Percentiles rank a stretch among this genome's conserved stretches.
phyloP scores from a whole-genome alignment of 495 filamentous ascomycete species.

The Talaromyces proteolyticus region DNA sequence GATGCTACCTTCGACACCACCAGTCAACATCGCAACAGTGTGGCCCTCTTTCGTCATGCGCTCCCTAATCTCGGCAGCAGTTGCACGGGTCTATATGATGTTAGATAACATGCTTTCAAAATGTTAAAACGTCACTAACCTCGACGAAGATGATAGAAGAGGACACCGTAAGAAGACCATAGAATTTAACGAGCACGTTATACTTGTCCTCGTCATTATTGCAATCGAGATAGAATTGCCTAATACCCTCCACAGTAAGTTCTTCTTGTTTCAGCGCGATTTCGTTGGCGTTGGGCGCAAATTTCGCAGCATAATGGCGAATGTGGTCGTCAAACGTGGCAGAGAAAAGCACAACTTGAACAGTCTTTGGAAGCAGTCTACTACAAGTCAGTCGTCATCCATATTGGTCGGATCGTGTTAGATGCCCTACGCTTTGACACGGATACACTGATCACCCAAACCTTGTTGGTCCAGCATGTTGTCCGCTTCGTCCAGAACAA shows the following conservation, averaged over 20 bases:
- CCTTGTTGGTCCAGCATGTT: constrained; percentile 96
- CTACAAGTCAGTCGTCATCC: constrained; percentile 8
- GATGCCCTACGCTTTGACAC: constrained; percentile 71
- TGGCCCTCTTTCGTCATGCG: constrained; percentile 88
- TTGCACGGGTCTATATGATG: constrained; percentile 60
- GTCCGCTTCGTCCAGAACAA: constrained; percentile 91
- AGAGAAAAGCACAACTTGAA: constrained; percentile 90
- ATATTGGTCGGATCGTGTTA: neutral
- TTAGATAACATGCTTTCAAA: constrained; percentile 4
- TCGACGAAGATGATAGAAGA: constrained; percentile 97
- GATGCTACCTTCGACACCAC: constrained; percentile 73
- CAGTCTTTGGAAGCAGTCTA: constrained; percentile 60
- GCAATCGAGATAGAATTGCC: constrained; percentile 94
- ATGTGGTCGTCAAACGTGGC: constrained; percentile 91
- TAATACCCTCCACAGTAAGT: constrained; percentile 93
- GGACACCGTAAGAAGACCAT: constrained; percentile 89
- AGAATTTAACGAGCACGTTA: constrained; percentile 78
- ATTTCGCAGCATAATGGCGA: constrained; percentile 67
- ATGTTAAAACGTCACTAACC: constrained; percentile 40
- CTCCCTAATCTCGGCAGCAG: constrained; percentile 72
- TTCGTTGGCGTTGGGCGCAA: constrained; percentile 79
- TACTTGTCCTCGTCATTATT: constrained; percentile 77
- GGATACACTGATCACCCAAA: constrained; percentile 86
- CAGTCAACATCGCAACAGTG: constrained; percentile 81
- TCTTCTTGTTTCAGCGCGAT: constrained; percentile 86